phyloP scores from a whole-genome alignment of 108 stramenopile genomes.

The Discostella pseudostelligera region DNA sequence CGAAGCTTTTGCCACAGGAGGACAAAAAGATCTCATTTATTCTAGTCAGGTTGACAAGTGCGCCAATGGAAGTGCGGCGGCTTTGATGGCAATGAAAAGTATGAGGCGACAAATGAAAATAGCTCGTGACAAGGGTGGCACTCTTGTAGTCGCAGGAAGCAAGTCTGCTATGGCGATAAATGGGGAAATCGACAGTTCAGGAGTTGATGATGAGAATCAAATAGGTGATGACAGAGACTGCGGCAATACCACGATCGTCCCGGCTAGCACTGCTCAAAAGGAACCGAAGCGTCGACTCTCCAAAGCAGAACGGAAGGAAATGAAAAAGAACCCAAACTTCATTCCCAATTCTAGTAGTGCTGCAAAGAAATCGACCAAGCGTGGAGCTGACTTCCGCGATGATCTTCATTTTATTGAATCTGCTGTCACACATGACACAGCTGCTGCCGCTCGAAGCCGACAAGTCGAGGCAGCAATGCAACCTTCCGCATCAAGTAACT shows the following conservation, averaged over 20 bases:
- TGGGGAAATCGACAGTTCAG: constrained; percentile 35
- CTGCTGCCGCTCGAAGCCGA: constrained; percentile 63
- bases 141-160: constrained; percentile 78
- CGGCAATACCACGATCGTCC: constrained; percentile 2
- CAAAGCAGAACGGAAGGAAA: constrained; percentile 85
- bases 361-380: constrained; percentile 49
- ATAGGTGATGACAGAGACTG: background rate
- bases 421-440: constrained; percentile 69
- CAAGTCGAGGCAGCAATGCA: constrained; percentile 88
- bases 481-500: constrained; percentile 61
- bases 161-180: constrained; percentile 50
- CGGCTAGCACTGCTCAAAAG: constrained; percentile 2
- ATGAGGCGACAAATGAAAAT: constrained; percentile 90
- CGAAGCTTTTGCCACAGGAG: constrained; percentile 91
- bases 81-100: constrained; percentile 83
- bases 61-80: constrained; percentile 54
- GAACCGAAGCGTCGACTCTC: constrained; percentile 78
- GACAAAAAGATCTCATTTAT: constrained; percentile 69
- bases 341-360: constrained; percentile 7
- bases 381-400: constrained; percentile 78
- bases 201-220: constrained; percentile 14
- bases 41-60: constrained; percentile 80
- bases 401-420: constrained; percentile 84
- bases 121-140: constrained; percentile 74
- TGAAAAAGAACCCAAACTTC: constrained; percentile 73